Evolutionary conservation across 345 rosid species (phyloP), one percentile per base, ranked within the genome.

Genomic region (Pistacia vera): DNA sequence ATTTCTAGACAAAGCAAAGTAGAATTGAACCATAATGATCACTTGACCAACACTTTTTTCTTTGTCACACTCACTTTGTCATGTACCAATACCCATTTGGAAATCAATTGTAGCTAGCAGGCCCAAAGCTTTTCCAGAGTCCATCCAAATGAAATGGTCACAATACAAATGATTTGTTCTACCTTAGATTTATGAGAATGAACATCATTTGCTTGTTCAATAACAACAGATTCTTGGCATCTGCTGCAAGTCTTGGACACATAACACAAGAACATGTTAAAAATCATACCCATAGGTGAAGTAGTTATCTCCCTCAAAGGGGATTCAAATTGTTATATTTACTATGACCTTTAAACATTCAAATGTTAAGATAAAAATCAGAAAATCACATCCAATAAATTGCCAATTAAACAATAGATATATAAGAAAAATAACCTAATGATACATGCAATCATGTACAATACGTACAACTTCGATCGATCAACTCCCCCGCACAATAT

Each of bases 371-470:
- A 63, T 13, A 13, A 16, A 36, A 2, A 63, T 49, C 12, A 35
- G 35, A 63, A 6, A n/a, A 8, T 1, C 13, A 10, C n/a, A 51
- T 52, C 51, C 30, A 74, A n/a, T 11, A 20, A 20, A 10, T 35
- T 6, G 49, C 11, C 70, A 54, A 12, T 13, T 12, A 10, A 63
- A 64, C 46, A 14, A 60, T 6, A 13, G 56, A 60, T 46, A 59
- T 52, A 0, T 18, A 52, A 52, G 30, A 74, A 63, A 73, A 12
- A 41, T 41, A 41, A 8, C 68, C 62, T 63, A 55, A 9, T 65
- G 20, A 52, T 64, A 35, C 70, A 63, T 16, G 77, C 77, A 54
- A 14, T 65, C 64, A 65, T 56, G 35, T 55, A 74, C 71, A 64
- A 36, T 41, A 64, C 2, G 62, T 36, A 9, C 54, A 54, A 49